Evolutionary conservation across 148 eudicot genomes (phyloP).

Genomic region (Nepenthes mirabilis): DNA sequence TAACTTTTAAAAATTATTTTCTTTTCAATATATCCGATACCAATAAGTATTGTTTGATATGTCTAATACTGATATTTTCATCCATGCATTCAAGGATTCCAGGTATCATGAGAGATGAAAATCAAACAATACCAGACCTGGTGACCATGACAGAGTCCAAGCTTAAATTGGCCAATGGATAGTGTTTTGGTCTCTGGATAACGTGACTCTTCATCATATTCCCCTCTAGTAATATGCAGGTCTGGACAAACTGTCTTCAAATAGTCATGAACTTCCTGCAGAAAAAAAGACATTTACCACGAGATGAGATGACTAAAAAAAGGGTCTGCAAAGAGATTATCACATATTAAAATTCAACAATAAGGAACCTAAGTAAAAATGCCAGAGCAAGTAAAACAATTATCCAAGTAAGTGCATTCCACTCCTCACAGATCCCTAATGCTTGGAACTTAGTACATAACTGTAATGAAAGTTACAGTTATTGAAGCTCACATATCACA

Average conservation of each 20-base stretch:
- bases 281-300: neutral
- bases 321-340: neutral
- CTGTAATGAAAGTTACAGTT: too few relatives aligned
- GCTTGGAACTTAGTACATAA: too few relatives aligned
- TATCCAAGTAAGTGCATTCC: too few relatives aligned
- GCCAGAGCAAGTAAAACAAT: too few relatives aligned
- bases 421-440: too few relatives aligned
- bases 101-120: neutral
- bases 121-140: constrained; percentile 38
- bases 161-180: constrained; percentile 95
- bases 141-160: constrained; percentile 97
- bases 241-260: constrained; percentile 78
- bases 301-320: neutral
- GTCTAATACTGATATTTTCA: too few relatives aligned
- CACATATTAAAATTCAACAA: too few relatives aligned
- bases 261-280: constrained; percentile 96
- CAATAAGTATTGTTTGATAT: too few relatives aligned
- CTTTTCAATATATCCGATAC: too few relatives aligned
- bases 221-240: constrained; percentile 81
- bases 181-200: constrained; percentile 94
- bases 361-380: too few relatives aligned
- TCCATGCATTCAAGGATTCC: neutral
- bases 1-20: too few relatives aligned
- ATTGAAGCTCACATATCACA: too few relatives aligned
- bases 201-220: constrained; percentile 88